Percentiles rank a stretch among this genome's conserved stretches.
Evolutionary conservation across 208 protist genomes (phyloP).

Genomic region (Wallacemonas collosoma): DNA sequence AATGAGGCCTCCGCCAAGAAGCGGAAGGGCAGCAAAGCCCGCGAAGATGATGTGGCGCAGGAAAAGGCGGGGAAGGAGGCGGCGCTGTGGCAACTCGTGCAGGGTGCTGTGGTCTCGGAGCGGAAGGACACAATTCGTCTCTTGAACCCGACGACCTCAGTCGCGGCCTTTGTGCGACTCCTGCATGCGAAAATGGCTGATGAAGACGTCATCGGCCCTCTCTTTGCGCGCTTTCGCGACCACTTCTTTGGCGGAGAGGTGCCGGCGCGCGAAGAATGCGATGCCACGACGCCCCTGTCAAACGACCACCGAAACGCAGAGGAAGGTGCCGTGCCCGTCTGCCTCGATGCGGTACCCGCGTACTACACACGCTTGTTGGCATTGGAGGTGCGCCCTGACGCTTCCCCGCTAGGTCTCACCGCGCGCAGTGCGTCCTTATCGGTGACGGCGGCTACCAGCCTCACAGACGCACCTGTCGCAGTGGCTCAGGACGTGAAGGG

Average conservation of each 20-base stretch:
- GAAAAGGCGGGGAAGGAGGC: neutral
- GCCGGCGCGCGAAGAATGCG: neutral
- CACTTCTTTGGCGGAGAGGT: constrained; percentile 21
- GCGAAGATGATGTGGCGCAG: neutral
- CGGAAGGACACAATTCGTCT: constrained; percentile 50
- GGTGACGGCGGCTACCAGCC: too few relatives aligned
- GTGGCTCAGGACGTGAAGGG: neutral
- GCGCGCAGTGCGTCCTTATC: neutral
- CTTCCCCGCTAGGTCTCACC: neutral
- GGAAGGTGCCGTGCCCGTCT: constrained; percentile 9
- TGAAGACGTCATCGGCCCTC: constrained; percentile 29
- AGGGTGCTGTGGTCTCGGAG: constrained; percentile 24
- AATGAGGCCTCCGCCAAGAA: neutral
- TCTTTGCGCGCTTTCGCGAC: constrained; percentile 21
- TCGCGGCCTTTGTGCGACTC: constrained; percentile 23
- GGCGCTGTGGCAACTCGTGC: constrained; percentile 1
- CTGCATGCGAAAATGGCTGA: constrained; percentile 25
- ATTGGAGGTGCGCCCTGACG: too few relatives aligned
- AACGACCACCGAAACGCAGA: neutral
- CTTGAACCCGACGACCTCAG: constrained; percentile 38
- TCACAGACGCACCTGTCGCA: too few relatives aligned
- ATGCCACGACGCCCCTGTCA: neutral
- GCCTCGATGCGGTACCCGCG: neutral
- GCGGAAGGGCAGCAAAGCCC: neutral
- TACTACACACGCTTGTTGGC: constrained; percentile 10